Percentiles rank a stretch among this genome's conserved stretches.
Conservation (phyloP, 257 asterid species). For the Thymus quinquecostatus region DNA sequence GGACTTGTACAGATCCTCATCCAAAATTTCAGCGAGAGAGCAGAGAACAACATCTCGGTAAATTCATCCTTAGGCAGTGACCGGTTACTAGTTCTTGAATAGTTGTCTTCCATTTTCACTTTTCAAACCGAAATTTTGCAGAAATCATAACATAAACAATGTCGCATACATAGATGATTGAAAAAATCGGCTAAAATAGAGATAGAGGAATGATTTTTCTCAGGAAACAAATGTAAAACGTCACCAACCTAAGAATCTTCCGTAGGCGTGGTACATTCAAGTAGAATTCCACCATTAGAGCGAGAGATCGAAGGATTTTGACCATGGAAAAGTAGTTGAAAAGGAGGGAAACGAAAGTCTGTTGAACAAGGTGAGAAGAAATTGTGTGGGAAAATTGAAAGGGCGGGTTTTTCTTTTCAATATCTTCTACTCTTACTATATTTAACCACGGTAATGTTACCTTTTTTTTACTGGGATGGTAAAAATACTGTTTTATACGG, state of each 20-base stretch:
- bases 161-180: background rate
- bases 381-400: too few relatives aligned
- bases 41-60: constrained; percentile 46
- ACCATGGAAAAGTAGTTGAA: too few relatives aligned
- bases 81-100: constrained; percentile 1
- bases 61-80: constrained; percentile 34
- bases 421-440: too few relatives aligned
- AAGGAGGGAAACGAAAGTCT: too few relatives aligned
- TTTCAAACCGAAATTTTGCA: constrained; percentile 4
- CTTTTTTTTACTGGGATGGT: too few relatives aligned
- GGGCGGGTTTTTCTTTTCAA: too few relatives aligned
- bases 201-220: background rate
- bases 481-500: too few relatives aligned
- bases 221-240: constrained; percentile 16
- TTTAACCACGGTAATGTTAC: too few relatives aligned
- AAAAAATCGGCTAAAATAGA: background rate
- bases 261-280: background rate
- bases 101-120: constrained; percentile 23
- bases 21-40: constrained; percentile 43
- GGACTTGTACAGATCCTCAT: constrained; percentile 40
- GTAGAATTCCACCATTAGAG: too few relatives aligned
- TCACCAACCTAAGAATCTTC: constrained; percentile 1
- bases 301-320: too few relatives aligned
- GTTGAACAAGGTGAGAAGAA: too few relatives aligned
- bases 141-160: background rate